Evolutionary conservation across 2,329 filamentous ascomycete species (phyloP).

Genomic region (Zalaria obscura): DNA sequence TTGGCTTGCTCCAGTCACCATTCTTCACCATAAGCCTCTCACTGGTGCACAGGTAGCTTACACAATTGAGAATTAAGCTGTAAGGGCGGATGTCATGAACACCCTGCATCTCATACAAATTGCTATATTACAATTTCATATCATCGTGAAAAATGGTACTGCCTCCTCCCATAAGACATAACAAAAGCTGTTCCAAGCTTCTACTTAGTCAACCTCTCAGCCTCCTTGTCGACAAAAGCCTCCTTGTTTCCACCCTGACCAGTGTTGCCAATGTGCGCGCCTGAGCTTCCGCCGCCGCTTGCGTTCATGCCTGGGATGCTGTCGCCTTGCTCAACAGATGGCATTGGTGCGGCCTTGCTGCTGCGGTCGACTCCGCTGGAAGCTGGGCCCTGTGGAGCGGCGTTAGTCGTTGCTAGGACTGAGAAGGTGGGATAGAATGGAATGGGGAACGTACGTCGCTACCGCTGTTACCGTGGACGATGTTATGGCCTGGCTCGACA

Average conservation of each 20-base stretch:
- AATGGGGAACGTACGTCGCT: slow-evolving; percentile 16
- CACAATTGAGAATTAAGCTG: too few species aligned
- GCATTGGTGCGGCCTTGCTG: slow-evolving; percentile 24
- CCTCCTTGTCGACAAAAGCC: slow-evolving; percentile 68
- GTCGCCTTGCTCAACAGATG: slow-evolving; percentile 23
- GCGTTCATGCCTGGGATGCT: slow-evolving; percentile 20
- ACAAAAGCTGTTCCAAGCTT: too few species aligned
- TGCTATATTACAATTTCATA: too few species aligned
- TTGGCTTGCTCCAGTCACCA: too few species aligned
- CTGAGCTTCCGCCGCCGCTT: slow-evolving; percentile 22
- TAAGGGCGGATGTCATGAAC: too few species aligned
- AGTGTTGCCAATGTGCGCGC: slow-evolving; percentile 65
- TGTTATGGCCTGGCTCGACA: slow-evolving; percentile 21
- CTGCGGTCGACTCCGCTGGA: slow-evolving; percentile 19
- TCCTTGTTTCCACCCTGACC: slow-evolving; percentile 70
- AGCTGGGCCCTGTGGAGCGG: slow-evolving; percentile 3
- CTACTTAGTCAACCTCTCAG: slow-evolving; percentile 34
- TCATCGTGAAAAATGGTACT: too few species aligned
- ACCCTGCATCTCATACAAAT: too few species aligned
- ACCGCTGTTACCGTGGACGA: slow-evolving; percentile 20
- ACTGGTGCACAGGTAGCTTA: too few species aligned
- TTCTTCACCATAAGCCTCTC: too few species aligned
- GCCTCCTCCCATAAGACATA: too few species aligned
- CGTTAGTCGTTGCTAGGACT: slow-evolving; percentile 5
- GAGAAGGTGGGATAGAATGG: neutral